Percentiles rank a stretch among this genome's conserved stretches.
phyloP scores from a whole-genome alignment of 345 rosid species.

The Mallotus nudiflorus region DNA sequence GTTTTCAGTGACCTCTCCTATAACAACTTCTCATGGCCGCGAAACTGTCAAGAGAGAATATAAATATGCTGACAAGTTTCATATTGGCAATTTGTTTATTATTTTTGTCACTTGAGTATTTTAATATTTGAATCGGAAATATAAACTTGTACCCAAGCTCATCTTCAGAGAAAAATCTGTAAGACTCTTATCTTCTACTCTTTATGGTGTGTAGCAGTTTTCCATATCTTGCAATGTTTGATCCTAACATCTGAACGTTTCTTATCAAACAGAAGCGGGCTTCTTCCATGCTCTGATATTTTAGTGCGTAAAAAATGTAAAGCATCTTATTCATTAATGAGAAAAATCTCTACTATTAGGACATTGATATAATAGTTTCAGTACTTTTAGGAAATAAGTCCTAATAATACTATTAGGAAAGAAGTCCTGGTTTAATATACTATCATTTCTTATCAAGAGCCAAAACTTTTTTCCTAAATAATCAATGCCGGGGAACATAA shows the following conservation, averaged over 20 bases:
- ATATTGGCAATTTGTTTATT: neutral
- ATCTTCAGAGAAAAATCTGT: neutral
- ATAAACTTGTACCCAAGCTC: neutral
- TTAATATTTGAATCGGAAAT: neutral
- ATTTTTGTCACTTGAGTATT: too few relatives aligned
- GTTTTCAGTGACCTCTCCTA: conserved; percentile 5
- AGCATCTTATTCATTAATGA: neutral
- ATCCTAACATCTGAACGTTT: too few relatives aligned
- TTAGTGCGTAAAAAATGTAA: neutral
- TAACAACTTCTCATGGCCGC: neutral
- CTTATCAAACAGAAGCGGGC: neutral
- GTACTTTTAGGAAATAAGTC: neutral
- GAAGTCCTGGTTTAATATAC: too few relatives aligned
- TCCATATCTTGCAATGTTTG: too few relatives aligned
- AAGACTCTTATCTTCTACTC: too few relatives aligned
- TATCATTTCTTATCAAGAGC: too few relatives aligned
- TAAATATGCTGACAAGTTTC: too few relatives aligned
- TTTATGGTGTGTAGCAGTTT: neutral
- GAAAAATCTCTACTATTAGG: neutral
- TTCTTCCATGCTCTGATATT: neutral
- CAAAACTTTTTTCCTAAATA: too few relatives aligned
- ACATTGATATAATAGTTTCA: neutral
- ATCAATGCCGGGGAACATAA: too few relatives aligned
- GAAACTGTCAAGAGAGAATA: neutral
- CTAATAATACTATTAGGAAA: too few relatives aligned